A percentile compares a stretch with the other conserved stretches of the same genome.
Evolutionary conservation across 768 basidiomycete species (phyloP).

Genomic region (Polyporus arcularius): DNA sequence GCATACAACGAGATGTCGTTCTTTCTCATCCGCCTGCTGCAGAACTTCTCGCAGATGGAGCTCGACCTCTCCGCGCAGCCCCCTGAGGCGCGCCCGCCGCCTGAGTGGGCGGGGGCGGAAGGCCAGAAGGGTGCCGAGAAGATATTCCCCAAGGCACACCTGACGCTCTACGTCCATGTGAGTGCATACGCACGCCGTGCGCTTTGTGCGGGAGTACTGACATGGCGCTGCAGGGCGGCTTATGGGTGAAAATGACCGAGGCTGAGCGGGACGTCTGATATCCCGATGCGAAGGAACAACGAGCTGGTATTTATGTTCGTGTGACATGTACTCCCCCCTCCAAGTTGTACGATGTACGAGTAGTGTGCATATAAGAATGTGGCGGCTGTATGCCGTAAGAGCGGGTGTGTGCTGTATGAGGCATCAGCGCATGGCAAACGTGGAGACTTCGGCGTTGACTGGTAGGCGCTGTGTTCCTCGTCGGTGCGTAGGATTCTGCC

Average conservation of each 20-base stretch:
- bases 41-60: constrained; percentile 45
- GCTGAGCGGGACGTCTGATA: constrained; percentile 13
- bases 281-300: not conserved
- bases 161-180: constrained; percentile 45
- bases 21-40: constrained; percentile 53
- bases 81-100: constrained; percentile 31
- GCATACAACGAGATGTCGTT: constrained; percentile 59
- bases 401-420: not conserved
- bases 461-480: not conserved
- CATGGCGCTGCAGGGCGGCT: constrained; percentile 23
- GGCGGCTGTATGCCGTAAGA: constrained; percentile 3
- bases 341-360: not conserved
- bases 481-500: not conserved
- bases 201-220: not conserved
- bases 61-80: constrained; percentile 41
- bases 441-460: not conserved
- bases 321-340: not conserved
- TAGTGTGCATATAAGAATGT: not conserved
- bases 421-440: constrained; percentile 1
- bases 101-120: constrained; percentile 34
- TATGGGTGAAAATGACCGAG: constrained; percentile 32
- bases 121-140: constrained; percentile 43
- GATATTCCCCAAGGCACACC: constrained; percentile 38
- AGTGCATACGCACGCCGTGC: constrained; percentile 2
- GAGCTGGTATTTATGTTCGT: not conserved